These are phyloP conservation scores for Ruellia speciosa DNA, from an alignment of 305 asterid species.

Conservation along the genomic window DNA sequence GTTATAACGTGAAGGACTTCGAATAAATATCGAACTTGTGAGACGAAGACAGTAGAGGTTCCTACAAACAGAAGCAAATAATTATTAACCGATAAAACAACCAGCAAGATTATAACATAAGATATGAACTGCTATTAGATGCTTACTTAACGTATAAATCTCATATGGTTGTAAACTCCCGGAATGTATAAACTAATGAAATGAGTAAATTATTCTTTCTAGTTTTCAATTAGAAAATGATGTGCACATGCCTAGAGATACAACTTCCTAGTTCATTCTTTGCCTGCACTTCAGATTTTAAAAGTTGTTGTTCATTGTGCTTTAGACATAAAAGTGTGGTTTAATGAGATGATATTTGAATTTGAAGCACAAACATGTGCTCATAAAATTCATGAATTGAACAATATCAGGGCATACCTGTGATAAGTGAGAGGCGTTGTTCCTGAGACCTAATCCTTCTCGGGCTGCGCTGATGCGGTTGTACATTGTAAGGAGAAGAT, in stretches of 20 bases:
- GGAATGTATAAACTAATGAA: not conserved
- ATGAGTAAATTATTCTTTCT: not conserved
- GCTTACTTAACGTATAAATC: no score
- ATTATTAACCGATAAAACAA: not conserved
- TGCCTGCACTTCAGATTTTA: no score
- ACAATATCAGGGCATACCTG: constrained; percentile 30
- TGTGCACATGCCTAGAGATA: not conserved
- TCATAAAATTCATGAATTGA: not conserved
- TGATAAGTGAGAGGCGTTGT: constrained; percentile 22
- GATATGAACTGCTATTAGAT: not conserved
- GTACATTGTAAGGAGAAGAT: constrained; percentile 38
- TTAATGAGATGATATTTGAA: not conserved
- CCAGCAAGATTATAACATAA: constrained; percentile 1
- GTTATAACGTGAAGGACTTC: constrained; percentile 37
- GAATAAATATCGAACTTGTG: constrained; percentile 54
- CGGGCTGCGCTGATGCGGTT: constrained; percentile 40
- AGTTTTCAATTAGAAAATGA: not conserved
- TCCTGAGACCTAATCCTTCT: constrained; percentile 27
- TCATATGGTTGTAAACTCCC: not conserved
- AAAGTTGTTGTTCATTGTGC: no score
- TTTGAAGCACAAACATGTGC: not conserved
- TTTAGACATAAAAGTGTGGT: no score
- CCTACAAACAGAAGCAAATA: constrained; percentile 39
- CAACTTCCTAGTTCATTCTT: no score
- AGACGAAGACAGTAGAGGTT: constrained; percentile 61